phyloP scores from a whole-genome alignment of 139 green algal species.

The Chlorella sorokiniana region DNA sequence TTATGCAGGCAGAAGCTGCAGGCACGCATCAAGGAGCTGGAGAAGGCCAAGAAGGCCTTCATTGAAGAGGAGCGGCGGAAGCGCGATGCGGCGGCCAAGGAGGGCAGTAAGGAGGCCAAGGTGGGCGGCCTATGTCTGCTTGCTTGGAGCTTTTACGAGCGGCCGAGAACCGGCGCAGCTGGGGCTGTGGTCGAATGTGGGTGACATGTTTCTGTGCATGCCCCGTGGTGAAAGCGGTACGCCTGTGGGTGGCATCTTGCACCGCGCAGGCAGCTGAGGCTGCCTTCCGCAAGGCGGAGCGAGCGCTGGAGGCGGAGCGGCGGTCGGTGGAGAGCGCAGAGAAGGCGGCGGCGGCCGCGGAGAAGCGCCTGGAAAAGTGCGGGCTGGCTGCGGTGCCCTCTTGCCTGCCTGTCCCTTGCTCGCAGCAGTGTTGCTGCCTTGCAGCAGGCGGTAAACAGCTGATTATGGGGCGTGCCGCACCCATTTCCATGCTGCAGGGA shows the following conservation, averaged over 20 bases:
- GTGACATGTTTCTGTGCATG: no score
- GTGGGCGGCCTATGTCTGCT: no score
- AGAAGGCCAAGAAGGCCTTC: constrained; percentile 32
- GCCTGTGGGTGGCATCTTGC: no score
- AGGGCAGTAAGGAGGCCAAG: constrained; percentile 13
- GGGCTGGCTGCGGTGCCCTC: not conserved
- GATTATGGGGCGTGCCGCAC: not conserved
- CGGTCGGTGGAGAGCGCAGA: constrained; percentile 8
- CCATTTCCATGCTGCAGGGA: constrained; percentile 21
- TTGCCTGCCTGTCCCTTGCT: not conserved
- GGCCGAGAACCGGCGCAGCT: no score
- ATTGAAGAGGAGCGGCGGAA: constrained; percentile 16
- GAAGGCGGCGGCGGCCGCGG: constrained; percentile 11
- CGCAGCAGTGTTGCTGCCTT: not conserved
- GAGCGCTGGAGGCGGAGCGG: constrained; percentile 1
- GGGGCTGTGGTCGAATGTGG: no score
- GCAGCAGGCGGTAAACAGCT: not conserved
- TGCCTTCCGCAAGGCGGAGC: constrained; percentile 9
- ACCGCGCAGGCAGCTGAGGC: constrained; percentile 20
- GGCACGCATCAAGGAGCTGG: constrained; percentile 35
- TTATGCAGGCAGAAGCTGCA: constrained; percentile 41
- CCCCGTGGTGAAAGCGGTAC: no score
- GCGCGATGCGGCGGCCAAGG: not conserved
- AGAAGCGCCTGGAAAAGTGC: constrained; percentile 36
- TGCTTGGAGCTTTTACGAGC: no score